These are phyloP conservation scores for Aspergillus neotritici DNA, from an alignment of 2,329 filamentous ascomycete species.

Conservation along the genomic window DNA sequence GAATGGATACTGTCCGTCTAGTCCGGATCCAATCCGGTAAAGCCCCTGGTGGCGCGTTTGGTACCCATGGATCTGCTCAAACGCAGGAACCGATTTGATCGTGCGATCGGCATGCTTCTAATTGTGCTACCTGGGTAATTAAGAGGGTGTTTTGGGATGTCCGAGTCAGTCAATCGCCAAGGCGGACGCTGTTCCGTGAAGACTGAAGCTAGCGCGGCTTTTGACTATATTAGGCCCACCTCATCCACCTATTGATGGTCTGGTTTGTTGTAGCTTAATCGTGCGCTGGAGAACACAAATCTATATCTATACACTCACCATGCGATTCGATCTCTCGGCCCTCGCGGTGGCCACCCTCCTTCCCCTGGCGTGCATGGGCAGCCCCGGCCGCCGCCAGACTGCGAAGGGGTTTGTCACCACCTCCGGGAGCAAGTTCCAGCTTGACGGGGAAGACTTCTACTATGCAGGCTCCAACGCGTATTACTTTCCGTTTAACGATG, in stretches of 20 bases:
- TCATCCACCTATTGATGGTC: too few species aligned
- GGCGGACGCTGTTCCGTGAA: neutral
- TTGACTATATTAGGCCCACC: neutral
- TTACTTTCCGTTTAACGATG: constrained; percentile 12
- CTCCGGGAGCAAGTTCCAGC: constrained; percentile 9
- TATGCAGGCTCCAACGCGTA: constrained; percentile 13
- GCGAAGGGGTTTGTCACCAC: constrained; percentile 9
- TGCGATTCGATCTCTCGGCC: neutral
- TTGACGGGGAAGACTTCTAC: constrained; percentile 13
- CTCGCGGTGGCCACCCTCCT: constrained; percentile 2
- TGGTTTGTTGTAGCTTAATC: too few species aligned
- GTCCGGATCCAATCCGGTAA: too few species aligned
- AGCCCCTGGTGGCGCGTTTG: too few species aligned
- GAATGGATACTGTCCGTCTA: too few species aligned
- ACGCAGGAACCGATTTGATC: too few species aligned
- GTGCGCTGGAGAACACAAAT: too few species aligned
- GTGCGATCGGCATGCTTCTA: too few species aligned
- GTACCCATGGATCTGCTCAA: too few species aligned
- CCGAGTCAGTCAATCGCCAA: neutral
- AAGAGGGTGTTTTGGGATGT: too few species aligned
- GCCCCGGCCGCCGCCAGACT: neutral
- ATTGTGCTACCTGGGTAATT: too few species aligned
- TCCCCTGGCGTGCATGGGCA: too few species aligned
- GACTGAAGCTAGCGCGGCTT: neutral
- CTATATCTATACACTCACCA: neutral